Evolutionary conservation across 2,329 filamentous ascomycete species (phyloP).

Genomic region (Neonectria magnoliae): DNA sequence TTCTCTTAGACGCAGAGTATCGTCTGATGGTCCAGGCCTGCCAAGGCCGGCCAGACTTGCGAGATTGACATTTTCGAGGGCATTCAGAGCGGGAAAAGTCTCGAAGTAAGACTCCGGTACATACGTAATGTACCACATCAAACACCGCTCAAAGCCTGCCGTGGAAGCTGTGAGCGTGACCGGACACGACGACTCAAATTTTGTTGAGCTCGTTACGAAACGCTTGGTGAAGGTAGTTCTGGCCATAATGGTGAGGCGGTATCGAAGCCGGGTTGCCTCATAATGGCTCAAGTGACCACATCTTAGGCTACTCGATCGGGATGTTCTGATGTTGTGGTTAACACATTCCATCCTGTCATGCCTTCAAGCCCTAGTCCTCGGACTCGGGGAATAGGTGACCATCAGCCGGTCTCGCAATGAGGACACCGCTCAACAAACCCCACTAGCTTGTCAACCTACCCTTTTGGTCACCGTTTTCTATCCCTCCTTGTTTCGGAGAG

Average conservation of each 20-base stretch:
- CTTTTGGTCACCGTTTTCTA: conserved; percentile 38
- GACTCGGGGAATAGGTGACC: conserved; percentile 7
- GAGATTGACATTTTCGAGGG: conserved; percentile 7
- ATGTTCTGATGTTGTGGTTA: conserved; percentile 9
- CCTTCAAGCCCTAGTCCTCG: background rate
- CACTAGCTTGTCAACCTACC: conserved; percentile 21
- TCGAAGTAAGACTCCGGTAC: conserved; percentile 11
- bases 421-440: conserved; percentile 10
- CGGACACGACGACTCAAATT: background rate
- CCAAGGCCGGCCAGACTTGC: conserved; percentile 22
- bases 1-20: conserved; percentile 19
- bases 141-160: conserved; percentile 32
- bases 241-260: conserved; percentile 1
- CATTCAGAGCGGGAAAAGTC: conserved; percentile 12
- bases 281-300: conserved; percentile 20
- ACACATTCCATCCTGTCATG: conserved; percentile 28
- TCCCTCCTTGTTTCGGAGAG: conserved; percentile 26
- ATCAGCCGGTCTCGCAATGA: conserved; percentile 20
- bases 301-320: background rate
- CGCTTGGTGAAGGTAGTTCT: conserved; percentile 10
- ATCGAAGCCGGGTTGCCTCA: conserved; percentile 23
- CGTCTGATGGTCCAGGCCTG: conserved; percentile 27
- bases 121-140: background rate
- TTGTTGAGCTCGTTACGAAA: background rate
- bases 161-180: background rate